These are phyloP conservation scores for Leishmania mexicana DNA, from an alignment of 208 protist species.

Conservation along the genomic window DNA sequence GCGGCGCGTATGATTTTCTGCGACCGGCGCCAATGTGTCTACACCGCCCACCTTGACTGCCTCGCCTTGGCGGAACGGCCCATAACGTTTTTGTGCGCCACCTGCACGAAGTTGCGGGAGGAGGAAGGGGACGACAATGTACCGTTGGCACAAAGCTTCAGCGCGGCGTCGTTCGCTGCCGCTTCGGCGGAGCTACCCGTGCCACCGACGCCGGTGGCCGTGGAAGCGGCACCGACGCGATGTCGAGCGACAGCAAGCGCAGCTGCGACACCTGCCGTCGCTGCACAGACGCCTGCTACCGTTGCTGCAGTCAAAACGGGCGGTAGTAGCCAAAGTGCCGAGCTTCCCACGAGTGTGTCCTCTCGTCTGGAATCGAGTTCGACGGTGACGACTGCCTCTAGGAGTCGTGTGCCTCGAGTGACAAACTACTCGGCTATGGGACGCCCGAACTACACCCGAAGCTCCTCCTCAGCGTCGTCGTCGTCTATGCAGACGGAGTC, in stretches of 20 bases:
- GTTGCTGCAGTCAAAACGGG: not conserved
- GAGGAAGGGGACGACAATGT: constrained; percentile 2
- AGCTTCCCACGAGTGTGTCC: not conserved
- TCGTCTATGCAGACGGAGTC: not conserved
- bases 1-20: constrained; percentile 84
- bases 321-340: not conserved
- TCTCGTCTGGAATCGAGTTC: not conserved
- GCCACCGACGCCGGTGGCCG: not conserved
- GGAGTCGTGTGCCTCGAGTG: not conserved
- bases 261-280: not conserved
- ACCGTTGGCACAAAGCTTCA: not conserved
- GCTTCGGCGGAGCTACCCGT: not conserved
- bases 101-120: constrained; percentile 44
- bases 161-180: not conserved
- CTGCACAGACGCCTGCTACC: not conserved
- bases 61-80: constrained; percentile 62
- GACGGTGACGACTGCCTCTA: not conserved
- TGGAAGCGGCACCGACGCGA: not conserved
- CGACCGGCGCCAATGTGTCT: constrained; percentile 76
- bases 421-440: not conserved
- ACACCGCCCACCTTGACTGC: constrained; percentile 79
- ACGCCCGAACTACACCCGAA: not conserved
- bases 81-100: constrained; percentile 67
- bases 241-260: not conserved
- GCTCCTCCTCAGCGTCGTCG: not conserved